Base-by-base conservation (phyloP, 495 filamentous ascomycete genomes). In the Lasiosphaeria hispida region DNA sequence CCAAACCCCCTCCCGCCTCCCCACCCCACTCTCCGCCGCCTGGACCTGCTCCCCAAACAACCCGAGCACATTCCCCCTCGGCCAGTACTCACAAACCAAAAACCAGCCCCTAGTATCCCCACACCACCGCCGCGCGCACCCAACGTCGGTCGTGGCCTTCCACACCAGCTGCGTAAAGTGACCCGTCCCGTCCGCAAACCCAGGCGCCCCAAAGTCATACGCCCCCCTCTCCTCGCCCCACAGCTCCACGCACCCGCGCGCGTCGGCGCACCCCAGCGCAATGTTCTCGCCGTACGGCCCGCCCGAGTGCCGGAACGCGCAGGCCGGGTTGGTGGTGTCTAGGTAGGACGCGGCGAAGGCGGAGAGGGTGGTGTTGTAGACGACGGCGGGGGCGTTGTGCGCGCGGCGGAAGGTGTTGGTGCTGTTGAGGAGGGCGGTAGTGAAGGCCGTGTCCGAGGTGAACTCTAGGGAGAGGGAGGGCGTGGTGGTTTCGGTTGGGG, bases 81-180 rank as follows among this genome's bases (percentile, higher is more conserved):
- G 89, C 61, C 69, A 82, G 71, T 94, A 96, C 75, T 92, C 88
- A 71, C 91, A 96, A 13, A 88, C 89, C 19, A 94, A 75, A 66
- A 82, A 89, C 86, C 85, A 92, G 7, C 87, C 85, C 23, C 39
- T 53, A 42, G 62, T 54, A 39, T 72, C 73, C 17, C 75, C 78
- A 56, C 90, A 93, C 55, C 83, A 68, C 53, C 75, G 70, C 42
- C 80, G 71, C 37, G 80, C 87, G 68, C 90, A 95, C 7, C 90
- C 90, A 0, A 92, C 82, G 43, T 78, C 70, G 15, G 71, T 86
- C 9, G 88, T 91, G 36, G 76, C 73, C 69, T 81, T 84, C 90
- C 90, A 95, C 1, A 93, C 89, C 42, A 95, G 68, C 75, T 92
- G 89, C 23, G 90, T 91, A 69, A 91, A 95, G 72, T 95, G 90